Evolutionary conservation across 2,329 filamentous ascomycete species (phyloP), one percentile per base, ranked within the genome.

Genomic region (Microsporum audouinii): DNA sequence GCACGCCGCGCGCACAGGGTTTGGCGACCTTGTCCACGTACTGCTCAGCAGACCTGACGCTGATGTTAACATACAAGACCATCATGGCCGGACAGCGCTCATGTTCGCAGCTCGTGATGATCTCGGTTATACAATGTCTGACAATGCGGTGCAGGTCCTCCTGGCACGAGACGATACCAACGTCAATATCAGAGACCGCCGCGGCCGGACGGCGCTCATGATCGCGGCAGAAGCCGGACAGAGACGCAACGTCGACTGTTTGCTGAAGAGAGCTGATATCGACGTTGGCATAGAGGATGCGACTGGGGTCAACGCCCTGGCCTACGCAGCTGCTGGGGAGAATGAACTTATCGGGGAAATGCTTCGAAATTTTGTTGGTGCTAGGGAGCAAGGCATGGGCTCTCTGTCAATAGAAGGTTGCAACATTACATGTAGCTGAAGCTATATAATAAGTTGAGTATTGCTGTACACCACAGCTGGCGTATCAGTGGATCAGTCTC

Each of bases 21-120:
- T 75, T 62, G 64, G 68, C 2, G 68, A 71, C 5, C 67, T 74
- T 27, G 66, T 75, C 3, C 63, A 70, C 17, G 47, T 71, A 12
- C 65, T 76, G 14, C 58, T 59, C 6, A 29, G n/a, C 14, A 17
- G 58, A 6, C 38, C 29, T 8, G 58, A 51, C 29, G 31, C 39
- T n/a, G 58, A 59, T 27, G n/a, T 59, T 7, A 59, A 59, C n/a
- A 12, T 14, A 27, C 23, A 34, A 47, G 58, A 59, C n/a, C 31
- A 33, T 3, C 23, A 33, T 14, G 58, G 58, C 10, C 39, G 39
- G 31, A 49, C 58, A 51, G 38, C 58, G 10, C 43, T 59, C 10
- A 47, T 47, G 43, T 39, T 56, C 27, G 51, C 36, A 34, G 51
- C 51, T 23, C 43, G 43, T 29, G 43, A 47, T 23, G 43, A 47